Base-by-base conservation (phyloP, 1,139 yeast species). In the Pichia sp. region DNA sequence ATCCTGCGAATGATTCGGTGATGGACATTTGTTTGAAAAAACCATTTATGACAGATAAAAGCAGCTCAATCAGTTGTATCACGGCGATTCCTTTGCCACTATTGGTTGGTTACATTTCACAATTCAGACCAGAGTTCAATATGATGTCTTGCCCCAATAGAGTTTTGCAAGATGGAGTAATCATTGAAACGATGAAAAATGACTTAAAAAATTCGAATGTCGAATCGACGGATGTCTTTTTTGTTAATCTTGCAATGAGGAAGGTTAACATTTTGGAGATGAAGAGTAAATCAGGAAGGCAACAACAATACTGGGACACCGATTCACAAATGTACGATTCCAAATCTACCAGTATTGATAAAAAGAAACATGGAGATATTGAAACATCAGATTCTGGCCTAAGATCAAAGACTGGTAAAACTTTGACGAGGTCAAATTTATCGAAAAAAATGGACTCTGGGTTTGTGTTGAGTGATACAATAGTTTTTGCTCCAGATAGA, bases 121-220 rank as follows among this genome's bases (percentile, higher is more conserved):
- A 77, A 55, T 79, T 71, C 58, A 65, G 82, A 48, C 79, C 83
- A 0, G 83, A 79, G 58, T 79, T 75, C 58, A 66, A 70, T 4
- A 58, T 78, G 21, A 78, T 76, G 66, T 72, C 80, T 28, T 78
- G 82, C 60, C 78, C 81, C 4, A 58, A 57, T 13, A 55, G 53
- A 22, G 54, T 50, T 26, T 12, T 50, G 4, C 49, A 59, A 41
- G 65, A 63, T 37, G 37, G 48, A 3, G 52, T 55, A 26, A 55
- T 65, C 16, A 43, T 55, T 2, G 60, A 60, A 5, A 51, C 63
- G 3, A 55, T 65, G 60, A 57, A 48, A 34, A 58, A 62, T 34
- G 68, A 65, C 50, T 51, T 65, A 8, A 22, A 45, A 10, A 36
- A 48, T 18, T 12, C 39, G 0, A 49, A 48, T 8, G 36, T 51